Evolutionary conservation across 768 basidiomycete genomes (phyloP), one percentile per base, ranked within the genome.

Genomic region (Daedaleopsis nitida): DNA sequence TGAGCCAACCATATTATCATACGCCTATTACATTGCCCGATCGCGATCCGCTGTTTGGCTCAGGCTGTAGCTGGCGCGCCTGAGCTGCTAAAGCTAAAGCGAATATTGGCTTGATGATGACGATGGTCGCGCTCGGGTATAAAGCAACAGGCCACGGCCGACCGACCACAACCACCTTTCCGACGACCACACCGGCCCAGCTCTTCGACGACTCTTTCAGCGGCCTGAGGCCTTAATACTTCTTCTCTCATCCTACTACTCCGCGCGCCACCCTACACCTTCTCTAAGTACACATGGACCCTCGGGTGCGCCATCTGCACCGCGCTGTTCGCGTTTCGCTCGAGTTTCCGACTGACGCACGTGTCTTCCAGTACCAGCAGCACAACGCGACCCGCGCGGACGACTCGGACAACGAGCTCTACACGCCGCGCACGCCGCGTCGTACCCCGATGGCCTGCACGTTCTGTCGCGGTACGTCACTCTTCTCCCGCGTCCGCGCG

Each of bases 391-490:
- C 44, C 37, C 55, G 44, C 45, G 55, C 56, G 50, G 66, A 70
- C 43, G 67, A 68, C 42, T 72, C 71, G 17, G 71, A 73, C 52
- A 65, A 62, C 16, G 72, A 70, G 43, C 37, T 45, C 19, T 70
- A 71, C 50, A 62, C 58, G n/a, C 71, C 68, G 14, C 55, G 68
- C 19, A 70, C 69, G 2, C 78, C 80, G 7, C 74, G 79, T 60
- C 66, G 87, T 56, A 87, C 83, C 0, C 81, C 85, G 0, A 88
- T 91, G 86, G 89, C 89, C 8, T 91, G 89, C 68, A 80, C 82
- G 57, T 91, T 90, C 68, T 91, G 89, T 70, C 77, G 89, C 72
- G 85, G 88, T 86, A 65, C 58, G 73, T 59, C n/a, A 49, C 48
- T 10, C 63, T 23, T 37, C 6, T 65, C 45, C 51, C 16, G 39